Percentiles rank a stretch among this genome's conserved stretches.
phyloP scores from a whole-genome alignment of 768 basidiomycete species.

The Boletus sp. region DNA sequence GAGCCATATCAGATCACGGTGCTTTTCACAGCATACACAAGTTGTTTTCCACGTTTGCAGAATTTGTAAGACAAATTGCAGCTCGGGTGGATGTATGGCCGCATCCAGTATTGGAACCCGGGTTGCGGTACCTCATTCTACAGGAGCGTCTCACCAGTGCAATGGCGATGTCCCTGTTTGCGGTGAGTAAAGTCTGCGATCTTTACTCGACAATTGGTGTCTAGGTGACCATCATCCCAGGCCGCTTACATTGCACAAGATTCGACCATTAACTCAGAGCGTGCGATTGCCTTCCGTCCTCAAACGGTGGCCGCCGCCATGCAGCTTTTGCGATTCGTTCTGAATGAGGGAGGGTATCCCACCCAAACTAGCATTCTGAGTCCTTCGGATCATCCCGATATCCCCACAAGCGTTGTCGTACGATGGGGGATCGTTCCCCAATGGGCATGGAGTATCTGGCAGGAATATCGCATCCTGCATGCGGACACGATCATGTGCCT shows the following conservation, averaged over 20 bases:
- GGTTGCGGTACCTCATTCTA: conserved; percentile 11
- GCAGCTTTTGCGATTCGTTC: conserved; percentile 40
- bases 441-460: conserved; percentile 68
- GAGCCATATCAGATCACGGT: background rate
- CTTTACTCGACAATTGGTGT: background rate
- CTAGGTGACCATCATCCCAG: conserved; percentile 10
- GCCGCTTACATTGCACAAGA: conserved; percentile 17
- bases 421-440: conserved; percentile 53
- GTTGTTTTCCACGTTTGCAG: conserved; percentile 15
- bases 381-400: conserved; percentile 33
- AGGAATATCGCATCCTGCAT: conserved; percentile 47
- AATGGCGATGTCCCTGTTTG: conserved; percentile 36
- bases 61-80: conserved; percentile 20
- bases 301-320: conserved; percentile 44
- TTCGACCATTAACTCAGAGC: background rate
- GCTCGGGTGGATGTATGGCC: conserved; percentile 9
- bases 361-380: conserved; percentile 2
- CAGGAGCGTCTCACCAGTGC: conserved; percentile 33
- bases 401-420: conserved; percentile 50
- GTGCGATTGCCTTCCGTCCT: conserved; percentile 39
- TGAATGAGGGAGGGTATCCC: conserved; percentile 28
- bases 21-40: conserved; percentile 9
- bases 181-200: conserved; percentile 23
- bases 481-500: conserved; percentile 47
- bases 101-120: conserved; percentile 1